These are phyloP conservation scores for Ailanthus altissimus DNA, from an alignment of 345 rosid species.

Conservation along the genomic window DNA sequence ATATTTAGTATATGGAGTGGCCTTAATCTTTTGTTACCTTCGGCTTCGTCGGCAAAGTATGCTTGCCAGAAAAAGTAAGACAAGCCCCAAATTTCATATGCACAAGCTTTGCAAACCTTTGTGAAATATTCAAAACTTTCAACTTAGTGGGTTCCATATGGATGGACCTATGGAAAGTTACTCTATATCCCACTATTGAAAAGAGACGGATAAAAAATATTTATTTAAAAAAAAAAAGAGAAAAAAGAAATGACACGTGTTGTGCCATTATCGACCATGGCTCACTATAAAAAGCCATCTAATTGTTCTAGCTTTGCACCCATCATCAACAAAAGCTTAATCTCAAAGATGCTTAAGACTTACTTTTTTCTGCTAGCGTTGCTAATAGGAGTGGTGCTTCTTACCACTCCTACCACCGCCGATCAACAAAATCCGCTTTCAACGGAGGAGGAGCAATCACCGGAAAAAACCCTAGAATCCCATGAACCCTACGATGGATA, in stretches of 20 bases:
- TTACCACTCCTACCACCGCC: neutral
- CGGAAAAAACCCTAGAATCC: neutral
- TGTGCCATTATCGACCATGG: neutral
- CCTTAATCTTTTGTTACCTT: neutral
- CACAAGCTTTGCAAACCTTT: neutral
- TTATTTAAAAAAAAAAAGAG: too few species aligned
- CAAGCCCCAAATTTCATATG: too few species aligned
- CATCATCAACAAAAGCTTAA: neutral
- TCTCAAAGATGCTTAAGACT: neutral
- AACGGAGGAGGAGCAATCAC: neutral
- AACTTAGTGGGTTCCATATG: neutral
- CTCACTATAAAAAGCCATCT: neutral
- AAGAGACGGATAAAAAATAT: too few species aligned
- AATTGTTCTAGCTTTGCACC: neutral
- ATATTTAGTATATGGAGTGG: neutral
- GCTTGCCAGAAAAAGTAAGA: neutral
- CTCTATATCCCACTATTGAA: neutral
- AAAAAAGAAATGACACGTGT: neutral
- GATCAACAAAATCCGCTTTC: neutral
- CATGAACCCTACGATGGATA: neutral
- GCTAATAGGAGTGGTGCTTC: conserved; percentile 7
- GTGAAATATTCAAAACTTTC: neutral
- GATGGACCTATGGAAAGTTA: neutral
- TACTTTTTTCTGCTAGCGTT: neutral
- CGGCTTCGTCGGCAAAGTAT: neutral